Evolutionary conservation across 2,329 filamentous ascomycete genomes (phyloP).

Genomic region (Myriosclerotinia curreyana): DNA sequence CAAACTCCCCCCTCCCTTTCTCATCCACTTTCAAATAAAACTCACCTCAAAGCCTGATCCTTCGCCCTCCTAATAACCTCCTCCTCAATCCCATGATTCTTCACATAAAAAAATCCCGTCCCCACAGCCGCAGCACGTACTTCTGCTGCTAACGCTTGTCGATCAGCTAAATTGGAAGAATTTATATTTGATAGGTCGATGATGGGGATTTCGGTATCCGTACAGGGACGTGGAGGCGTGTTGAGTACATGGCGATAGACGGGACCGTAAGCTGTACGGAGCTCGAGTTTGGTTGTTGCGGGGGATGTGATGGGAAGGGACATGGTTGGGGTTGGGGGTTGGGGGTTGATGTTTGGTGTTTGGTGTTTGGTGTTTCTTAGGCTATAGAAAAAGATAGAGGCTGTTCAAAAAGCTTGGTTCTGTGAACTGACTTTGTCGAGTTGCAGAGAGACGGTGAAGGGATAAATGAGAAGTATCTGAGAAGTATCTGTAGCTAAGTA

Average conservation of each 20-base stretch:
- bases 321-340: background rate
- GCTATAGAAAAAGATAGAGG: background rate
- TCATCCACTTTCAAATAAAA: too few relatives aligned
- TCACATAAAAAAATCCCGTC: conserved; percentile 49
- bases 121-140: conserved; percentile 44
- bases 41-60: conserved; percentile 35
- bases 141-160: conserved; percentile 41
- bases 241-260: conserved; percentile 46
- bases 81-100: conserved; percentile 44
- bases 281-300: conserved; percentile 44
- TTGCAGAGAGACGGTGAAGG: background rate
- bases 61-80: conserved; percentile 37
- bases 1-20: background rate
- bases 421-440: background rate
- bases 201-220: conserved; percentile 46
- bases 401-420: background rate
- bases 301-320: conserved; percentile 21
- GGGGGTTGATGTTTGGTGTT: background rate
- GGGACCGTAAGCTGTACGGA: conserved; percentile 46
- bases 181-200: conserved; percentile 45
- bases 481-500: background rate
- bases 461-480: background rate
- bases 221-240: conserved; percentile 43
- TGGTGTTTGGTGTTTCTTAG: background rate
- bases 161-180: conserved; percentile 40